Conservation (phyloP, 495 filamentous ascomycete species). For the Cladorrhinum samala region DNA sequence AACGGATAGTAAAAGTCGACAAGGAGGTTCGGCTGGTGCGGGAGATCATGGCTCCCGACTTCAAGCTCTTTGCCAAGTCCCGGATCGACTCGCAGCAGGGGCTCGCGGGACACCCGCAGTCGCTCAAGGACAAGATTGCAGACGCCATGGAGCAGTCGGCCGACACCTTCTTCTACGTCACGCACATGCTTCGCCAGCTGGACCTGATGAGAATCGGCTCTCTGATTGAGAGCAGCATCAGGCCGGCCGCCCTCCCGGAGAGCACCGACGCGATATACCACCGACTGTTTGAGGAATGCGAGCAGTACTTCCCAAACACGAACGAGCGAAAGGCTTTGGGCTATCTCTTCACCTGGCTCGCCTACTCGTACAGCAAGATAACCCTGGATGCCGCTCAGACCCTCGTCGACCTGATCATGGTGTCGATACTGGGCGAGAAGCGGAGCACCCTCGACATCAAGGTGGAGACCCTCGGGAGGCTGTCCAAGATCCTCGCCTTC, state of each 20-base stretch:
- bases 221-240: neutral
- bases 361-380: neutral
- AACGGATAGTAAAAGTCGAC: neutral
- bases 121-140: neutral
- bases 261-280: slow-evolving; percentile 3
- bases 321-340: neutral
- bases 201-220: neutral
- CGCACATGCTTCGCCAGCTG: neutral
- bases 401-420: neutral
- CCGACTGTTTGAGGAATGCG: neutral
- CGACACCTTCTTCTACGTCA: slow-evolving; percentile 5
- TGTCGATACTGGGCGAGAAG: neutral
- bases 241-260: neutral
- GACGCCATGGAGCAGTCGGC: neutral
- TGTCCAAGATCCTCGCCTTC: neutral
- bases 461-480: neutral
- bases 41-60: neutral
- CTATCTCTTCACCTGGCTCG: slow-evolving; percentile 2
- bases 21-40: neutral
- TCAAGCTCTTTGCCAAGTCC: neutral
- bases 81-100: neutral
- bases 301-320: neutral
- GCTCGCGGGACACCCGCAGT: neutral
- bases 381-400: neutral
- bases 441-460: neutral